phyloP scores from a whole-genome alignment of 1,284 basidiomycete genomes.

The Agroathelia rolfsii region DNA sequence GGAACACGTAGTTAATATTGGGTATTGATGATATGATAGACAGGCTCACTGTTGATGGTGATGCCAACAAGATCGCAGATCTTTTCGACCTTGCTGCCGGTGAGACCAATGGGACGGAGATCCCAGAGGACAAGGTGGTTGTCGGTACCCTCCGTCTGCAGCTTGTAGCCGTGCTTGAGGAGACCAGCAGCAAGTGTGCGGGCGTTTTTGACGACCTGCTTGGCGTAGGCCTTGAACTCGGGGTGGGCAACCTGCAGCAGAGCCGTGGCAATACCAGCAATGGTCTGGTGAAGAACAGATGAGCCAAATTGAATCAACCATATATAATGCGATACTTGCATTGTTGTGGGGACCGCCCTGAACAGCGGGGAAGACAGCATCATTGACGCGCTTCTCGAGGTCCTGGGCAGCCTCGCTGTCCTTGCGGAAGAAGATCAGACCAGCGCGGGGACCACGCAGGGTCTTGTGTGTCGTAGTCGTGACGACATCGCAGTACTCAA shows the following conservation, averaged over 20 bases:
- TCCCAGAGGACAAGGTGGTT: slow-evolving; percentile 99
- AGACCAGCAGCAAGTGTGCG: slow-evolving; percentile 67
- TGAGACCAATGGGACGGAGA: slow-evolving; percentile 88
- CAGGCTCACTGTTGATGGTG: slow-evolving; percentile 78
- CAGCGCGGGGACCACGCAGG: slow-evolving; percentile 95
- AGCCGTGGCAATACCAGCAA: slow-evolving; percentile 93
- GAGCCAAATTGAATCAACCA: not conserved
- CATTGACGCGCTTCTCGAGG: slow-evolving; percentile 94
- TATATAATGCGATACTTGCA: slow-evolving; percentile 33
- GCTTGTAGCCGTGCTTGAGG: slow-evolving; percentile 78
- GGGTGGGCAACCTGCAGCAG: slow-evolving; percentile 90
- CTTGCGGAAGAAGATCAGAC: slow-evolving; percentile 98
- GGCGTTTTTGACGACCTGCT: slow-evolving; percentile 89
- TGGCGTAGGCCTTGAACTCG: slow-evolving; percentile 87
- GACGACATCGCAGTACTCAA: slow-evolving; percentile 95
- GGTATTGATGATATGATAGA: slow-evolving; percentile 3
- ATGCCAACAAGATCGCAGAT: slow-evolving; percentile 95
- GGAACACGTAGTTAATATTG: slow-evolving; percentile 9
- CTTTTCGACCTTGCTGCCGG: slow-evolving; percentile 98
- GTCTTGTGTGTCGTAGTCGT: slow-evolving; percentile 99
- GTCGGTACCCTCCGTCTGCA: slow-evolving; percentile 95
- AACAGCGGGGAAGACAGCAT: slow-evolving; percentile 99
- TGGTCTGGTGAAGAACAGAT: slow-evolving; percentile 52
- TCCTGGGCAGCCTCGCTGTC: slow-evolving; percentile 74
- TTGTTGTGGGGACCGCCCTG: slow-evolving; percentile 99